Conservation (phyloP, 208 protist species). For the Acanthamoeba healyi region DNA sequence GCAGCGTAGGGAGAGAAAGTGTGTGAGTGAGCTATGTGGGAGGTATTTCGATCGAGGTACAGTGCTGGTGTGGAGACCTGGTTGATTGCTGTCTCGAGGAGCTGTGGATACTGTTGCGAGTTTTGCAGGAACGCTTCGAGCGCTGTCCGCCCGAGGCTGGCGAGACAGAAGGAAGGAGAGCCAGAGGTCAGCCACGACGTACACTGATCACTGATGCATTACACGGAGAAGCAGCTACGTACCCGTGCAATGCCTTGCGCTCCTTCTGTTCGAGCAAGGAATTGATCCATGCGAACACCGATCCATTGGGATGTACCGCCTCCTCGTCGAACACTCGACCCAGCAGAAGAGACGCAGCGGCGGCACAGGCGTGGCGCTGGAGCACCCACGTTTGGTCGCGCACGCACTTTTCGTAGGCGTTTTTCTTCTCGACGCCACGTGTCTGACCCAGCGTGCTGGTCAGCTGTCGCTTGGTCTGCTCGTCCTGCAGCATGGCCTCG, state of each 20-base stretch:
- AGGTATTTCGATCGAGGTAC: background rate
- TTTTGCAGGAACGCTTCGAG: slow-evolving; percentile 66
- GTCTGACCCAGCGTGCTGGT: slow-evolving; percentile 38
- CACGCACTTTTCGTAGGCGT: slow-evolving; percentile 51
- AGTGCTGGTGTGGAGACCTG: background rate
- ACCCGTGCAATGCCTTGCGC: slow-evolving; percentile 12
- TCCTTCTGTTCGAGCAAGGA: slow-evolving; percentile 58
- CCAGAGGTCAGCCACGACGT: too few relatives aligned
- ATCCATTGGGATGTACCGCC: slow-evolving; percentile 22
- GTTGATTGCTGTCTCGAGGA: slow-evolving; percentile 58
- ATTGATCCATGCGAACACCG: slow-evolving; percentile 64
- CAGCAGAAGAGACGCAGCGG: slow-evolving; percentile 22
- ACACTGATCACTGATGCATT: too few relatives aligned
- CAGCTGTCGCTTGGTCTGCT: slow-evolving; percentile 62
- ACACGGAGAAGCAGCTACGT: too few relatives aligned
- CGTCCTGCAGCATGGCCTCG: slow-evolving; percentile 69
- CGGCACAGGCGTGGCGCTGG: slow-evolving; percentile 53
- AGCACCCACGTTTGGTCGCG: slow-evolving; percentile 65
- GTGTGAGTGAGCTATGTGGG: background rate
- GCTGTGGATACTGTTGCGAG: background rate
- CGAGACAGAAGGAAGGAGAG: too few relatives aligned
- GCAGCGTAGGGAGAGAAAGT: background rate
- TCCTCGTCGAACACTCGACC: slow-evolving; percentile 55
- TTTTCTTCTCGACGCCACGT: slow-evolving; percentile 27
- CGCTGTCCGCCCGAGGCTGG: slow-evolving; percentile 21